Base-by-base conservation (phyloP, 352 stramenopile genomes). In the Phytophthora syringae region DNA sequence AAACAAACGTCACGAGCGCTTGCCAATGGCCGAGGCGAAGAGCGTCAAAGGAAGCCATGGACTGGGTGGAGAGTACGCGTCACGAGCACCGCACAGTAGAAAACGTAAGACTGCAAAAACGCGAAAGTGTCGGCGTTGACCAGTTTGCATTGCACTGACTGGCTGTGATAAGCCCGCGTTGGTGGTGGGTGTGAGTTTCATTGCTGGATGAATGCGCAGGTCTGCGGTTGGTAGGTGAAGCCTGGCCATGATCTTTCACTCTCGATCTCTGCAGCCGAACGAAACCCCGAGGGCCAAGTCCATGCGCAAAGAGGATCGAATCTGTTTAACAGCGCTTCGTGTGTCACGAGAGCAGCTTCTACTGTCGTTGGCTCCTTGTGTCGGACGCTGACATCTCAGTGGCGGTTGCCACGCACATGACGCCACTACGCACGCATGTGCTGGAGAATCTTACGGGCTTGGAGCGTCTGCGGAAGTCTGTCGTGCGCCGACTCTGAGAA, bases 11-110 rank as follows among this genome's bases (percentile, higher is more conserved):
- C 47, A 69, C 52, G n/a, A 28, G 3, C 16, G 7, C 13, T 45
- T 32, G 42, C 62, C 55, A 69, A 61, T 65, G 27, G 55, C n/a
- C 15, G 12, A n/a, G 4, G 11, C 24, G n/a, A 22, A 51, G 24
- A 5, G n/a, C 25, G 37, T 18, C 18, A 45, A 53, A 42, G 5
- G 20, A 12, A 40, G 4, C 3, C 4, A 18, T 15, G 18, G n/a
- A 69, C 69, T 69, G 64, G 64, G 1, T 56, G 27, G 52, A 57
- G 44, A 3, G 25, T 34, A 45, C 47, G 65, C 59, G 65, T 73
- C 65, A 73, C 21, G 20, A 28, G 15, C 15, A 3, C n/a, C 25
- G 52, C 13, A 52, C 30, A 7, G 42, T 67, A 55, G 60, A 61
- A 67, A 61, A 61, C 34, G 50, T 57, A 60, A 54, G 22, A 45